Evolutionary conservation across 2,329 filamentous ascomycete genomes (phyloP).

Genomic region (Exophiala dermatitidis): DNA sequence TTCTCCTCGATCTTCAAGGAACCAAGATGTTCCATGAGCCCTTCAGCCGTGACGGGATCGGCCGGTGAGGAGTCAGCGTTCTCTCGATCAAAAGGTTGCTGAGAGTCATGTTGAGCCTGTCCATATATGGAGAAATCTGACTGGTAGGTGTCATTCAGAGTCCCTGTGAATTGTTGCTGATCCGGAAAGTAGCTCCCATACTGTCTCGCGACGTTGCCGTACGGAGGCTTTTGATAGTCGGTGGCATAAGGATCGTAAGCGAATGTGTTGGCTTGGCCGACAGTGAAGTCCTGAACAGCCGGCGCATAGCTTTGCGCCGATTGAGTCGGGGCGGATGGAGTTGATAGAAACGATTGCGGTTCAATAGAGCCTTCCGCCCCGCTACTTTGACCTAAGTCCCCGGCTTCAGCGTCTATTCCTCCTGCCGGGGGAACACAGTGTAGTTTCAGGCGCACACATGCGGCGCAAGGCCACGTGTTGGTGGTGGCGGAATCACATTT

Average conservation of each 20-base stretch:
- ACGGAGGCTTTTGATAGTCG: conserved; percentile 15
- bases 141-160: conserved; percentile 14
- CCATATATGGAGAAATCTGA: conserved; percentile 3
- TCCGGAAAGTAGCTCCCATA: conserved; percentile 17
- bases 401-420: conserved; percentile 56
- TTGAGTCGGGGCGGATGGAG: conserved; percentile 6
- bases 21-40: conserved; percentile 73
- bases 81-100: conserved; percentile 5
- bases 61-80: conserved; percentile 37
- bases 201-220: conserved; percentile 8
- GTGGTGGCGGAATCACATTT: conserved; percentile 96
- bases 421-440: conserved; percentile 87
- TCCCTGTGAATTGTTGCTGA: conserved; percentile 8
- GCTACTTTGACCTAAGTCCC: conserved; percentile 4
- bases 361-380: conserved; percentile 7
- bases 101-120: conserved; percentile 12
- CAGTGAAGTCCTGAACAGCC: conserved; percentile 7
- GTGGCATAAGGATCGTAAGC: conserved; percentile 16
- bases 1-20: conserved; percentile 80
- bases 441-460: conserved; percentile 84
- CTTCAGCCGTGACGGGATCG: conserved; percentile 59
- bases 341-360: conserved; percentile 6
- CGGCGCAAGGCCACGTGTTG: conserved; percentile 94
- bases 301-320: conserved; percentile 16
- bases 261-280: conserved; percentile 9